Base-by-base conservation (phyloP, 768 basidiomycete genomes). In the Strobilomyces echinocephalus region DNA sequence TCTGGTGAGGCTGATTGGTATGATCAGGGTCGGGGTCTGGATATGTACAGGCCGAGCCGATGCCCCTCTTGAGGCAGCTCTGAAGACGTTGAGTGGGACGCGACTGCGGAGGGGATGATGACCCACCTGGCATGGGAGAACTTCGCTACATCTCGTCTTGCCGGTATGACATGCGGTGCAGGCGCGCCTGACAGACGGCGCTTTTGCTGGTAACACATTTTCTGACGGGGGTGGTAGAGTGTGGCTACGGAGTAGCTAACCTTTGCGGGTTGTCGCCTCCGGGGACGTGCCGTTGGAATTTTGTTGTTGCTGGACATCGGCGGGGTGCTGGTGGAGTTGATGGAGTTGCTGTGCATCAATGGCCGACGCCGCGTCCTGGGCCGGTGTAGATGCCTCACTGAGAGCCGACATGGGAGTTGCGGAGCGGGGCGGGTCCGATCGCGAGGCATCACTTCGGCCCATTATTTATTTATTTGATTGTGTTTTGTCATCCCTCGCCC, bases 11-110 rank as follows among this genome's bases (percentile, higher is more conserved):
- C 46, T 66, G 70, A 51, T 48, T 68, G 53, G 78, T 48, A 57
- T 79, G 78, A 53, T 77, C 75, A 15, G 76, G 72, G 60, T 91
- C 88, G 34, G 87, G 87, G 69, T 90, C 88, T 21, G 88, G 88
- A 67, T 91, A 91, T 14, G 85, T 75, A 63, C 88, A 91, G 16
- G 77, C 68, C 3, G 77, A 69, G 26, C 85, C 88, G 50, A 89
- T 75, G 18, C 88, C 88, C 50, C 88, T 81, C 72, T 91, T 91
- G 64, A 91, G 76, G 63, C 88, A 91, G 68, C 84, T 88, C 88
- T 90, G 69, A 47, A 18, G 50, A 52, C 28, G 39, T 6, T 10
- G 39, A 8, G 41, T 54, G 51, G 41, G 40, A 40, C 18, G 49
- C 12, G 57, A 64, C 33, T 43, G 49, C 33, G 46, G 31, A 49